phyloP scores from a whole-genome alignment of 2,329 filamentous ascomycete genomes.

The Fusarium dimerum region DNA sequence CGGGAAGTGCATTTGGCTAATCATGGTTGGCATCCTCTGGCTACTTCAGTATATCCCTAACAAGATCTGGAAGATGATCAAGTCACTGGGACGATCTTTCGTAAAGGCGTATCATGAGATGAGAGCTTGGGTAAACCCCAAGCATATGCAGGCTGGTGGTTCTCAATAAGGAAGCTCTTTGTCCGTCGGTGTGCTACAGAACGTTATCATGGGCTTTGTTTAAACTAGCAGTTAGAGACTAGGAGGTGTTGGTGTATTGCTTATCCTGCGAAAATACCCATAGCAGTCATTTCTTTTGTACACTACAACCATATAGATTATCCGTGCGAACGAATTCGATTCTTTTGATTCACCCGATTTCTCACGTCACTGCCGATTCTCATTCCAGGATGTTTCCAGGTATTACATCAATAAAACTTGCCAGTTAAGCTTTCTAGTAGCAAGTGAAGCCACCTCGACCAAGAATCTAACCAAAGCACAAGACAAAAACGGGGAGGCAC shows the following conservation, averaged over 20 bases:
- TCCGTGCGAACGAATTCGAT: neutral
- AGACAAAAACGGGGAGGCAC: too few species aligned
- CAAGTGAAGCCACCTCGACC: too few species aligned
- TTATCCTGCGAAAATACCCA: neutral
- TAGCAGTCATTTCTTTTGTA: neutral
- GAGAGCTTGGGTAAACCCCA: constrained; percentile 40
- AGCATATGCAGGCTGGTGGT: constrained; percentile 25
- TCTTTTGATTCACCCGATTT: neutral
- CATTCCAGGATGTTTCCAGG: too few species aligned
- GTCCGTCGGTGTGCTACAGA: neutral
- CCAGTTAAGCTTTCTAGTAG: too few species aligned
- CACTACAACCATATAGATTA: neutral
- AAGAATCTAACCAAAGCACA: too few species aligned
- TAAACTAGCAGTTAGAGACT: neutral
- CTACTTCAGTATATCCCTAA: constrained; percentile 36
- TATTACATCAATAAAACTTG: too few species aligned
- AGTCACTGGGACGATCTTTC: constrained; percentile 32
- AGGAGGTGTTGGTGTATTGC: neutral
- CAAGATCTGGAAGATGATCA: constrained; percentile 34
- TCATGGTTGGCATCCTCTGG: constrained; percentile 28
- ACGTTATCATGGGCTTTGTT: neutral
- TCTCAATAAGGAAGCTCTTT: neutral
- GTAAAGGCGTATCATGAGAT: constrained; percentile 37
- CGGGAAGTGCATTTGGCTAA: constrained; percentile 30
- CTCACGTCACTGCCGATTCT: too few species aligned